Evolutionary conservation across 1,284 basidiomycete genomes (phyloP), one percentile per base, ranked within the genome.

Genomic region (Meira miltonrushii): DNA sequence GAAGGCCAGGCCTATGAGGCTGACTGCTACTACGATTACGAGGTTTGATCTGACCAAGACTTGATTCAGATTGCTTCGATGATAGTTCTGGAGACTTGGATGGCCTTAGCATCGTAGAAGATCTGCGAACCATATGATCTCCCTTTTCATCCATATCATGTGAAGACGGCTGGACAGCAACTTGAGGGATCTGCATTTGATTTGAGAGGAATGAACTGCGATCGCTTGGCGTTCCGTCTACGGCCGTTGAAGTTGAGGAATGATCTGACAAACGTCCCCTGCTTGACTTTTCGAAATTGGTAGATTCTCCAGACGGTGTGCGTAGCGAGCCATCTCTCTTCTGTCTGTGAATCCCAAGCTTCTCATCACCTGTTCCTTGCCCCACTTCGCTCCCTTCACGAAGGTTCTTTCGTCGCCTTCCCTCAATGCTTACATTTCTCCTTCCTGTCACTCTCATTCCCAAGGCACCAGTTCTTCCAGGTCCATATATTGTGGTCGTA

Each of bases 401-500:
- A 33, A 33, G 28, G 8, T 33, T 33, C 28, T 33, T 33, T 33
- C 43, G 43, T 25, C 23, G 3, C 43, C 23, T 17, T 17, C 43
- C 43, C 9, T 44, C 50, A n/a, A n/a, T 33, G 28, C 50, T 53
- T n/a, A 47, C 33, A 21, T 58, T 57, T 6, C 60, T 37, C 52
- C 38, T 55, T 13, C 59, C 60, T 13, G 11, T 39, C 38, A 74
- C 71, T 12, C 71, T 48, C 68, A 74, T 71, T 7, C 71, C 71
- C 21, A 74, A 52, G 3, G 67, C 65, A 15, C 68, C 68, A 15
- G 58, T 64, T 28, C 67, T 49, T 10, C 71, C 70, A 1, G 70
- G 60, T 1, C 70, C 70, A 41, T 69, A 69, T 56, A 74, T 72
- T 41, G 71, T 74, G 44, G 66, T 59, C 1, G 71, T 71, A 51